Base-by-base conservation (phyloP, 1,284 basidiomycete species). In the Sporisorium reilianum region DNA sequence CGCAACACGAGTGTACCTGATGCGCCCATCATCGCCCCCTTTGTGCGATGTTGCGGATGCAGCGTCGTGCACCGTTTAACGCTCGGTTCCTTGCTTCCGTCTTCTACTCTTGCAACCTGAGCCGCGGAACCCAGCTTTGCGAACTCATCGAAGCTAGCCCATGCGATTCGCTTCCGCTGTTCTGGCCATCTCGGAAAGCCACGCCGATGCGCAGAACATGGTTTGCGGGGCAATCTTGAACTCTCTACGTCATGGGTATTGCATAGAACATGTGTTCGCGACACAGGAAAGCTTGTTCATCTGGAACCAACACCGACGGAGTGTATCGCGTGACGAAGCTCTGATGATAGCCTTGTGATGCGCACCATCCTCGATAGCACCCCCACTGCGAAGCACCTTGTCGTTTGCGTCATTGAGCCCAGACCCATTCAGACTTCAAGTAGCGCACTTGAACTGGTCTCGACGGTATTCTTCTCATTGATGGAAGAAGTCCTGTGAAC, bases 301-400 rank as follows among this genome's bases (percentile, higher is more conserved):
- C 20, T 50, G 48, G 48, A 50, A 50, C 30, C 32, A 32, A 42
- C 40, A 54, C 9, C n/a, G n/a, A n/a, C n/a, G n/a, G n/a, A n/a
- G n/a, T n/a, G n/a, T n/a, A n/a, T n/a, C n/a, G n/a, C n/a, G n/a
- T n/a, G n/a, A n/a, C n/a, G n/a, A n/a, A 30, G 28, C 5, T 30
- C 28, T 30, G 28, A n/a, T n/a, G n/a, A n/a, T n/a, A 30, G 28
- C 9, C 9, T 30, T 9, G 28, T 9, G n/a, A 10, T n/a, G 9
- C 38, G 14, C n/a, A 41, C 20, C 38, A 41, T n/a, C 38, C 14
- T 41, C 8, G 28, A 30, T 5, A 30, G 28, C 28, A 30, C 5
- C 5, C 5, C 28, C 28, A 30, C n/a, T n/a, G n/a, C n/a, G n/a
- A n/a, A n/a, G n/a, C n/a, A n/a, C n/a, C n/a, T n/a, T n/a, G n/a